These are phyloP conservation scores for Paspalum vaginatum DNA, from an alignment of 176 grass and related monocot genomes.

Conservation along the genomic window DNA sequence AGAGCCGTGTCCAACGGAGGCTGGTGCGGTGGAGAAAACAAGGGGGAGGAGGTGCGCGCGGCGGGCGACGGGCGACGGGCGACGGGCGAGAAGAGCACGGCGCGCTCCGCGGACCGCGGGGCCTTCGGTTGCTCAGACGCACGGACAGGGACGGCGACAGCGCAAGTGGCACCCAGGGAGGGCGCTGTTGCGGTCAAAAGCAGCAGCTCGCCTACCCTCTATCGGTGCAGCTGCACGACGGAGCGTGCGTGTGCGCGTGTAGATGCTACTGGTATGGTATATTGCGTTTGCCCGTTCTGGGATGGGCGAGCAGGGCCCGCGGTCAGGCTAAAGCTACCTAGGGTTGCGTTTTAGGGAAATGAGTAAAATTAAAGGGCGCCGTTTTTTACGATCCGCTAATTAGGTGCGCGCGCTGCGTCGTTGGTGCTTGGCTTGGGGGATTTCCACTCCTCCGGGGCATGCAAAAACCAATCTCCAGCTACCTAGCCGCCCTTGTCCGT, in stretches of 20 bases:
- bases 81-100: too few species aligned
- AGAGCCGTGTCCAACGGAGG: slow-evolving; percentile 12
- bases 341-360: slow-evolving; percentile 15
- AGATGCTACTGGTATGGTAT: too few species aligned
- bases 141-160: neutral
- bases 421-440: neutral
- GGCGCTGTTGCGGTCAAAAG: neutral
- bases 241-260: too few species aligned
- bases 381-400: slow-evolving; percentile 10
- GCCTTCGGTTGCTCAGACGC: slow-evolving; percentile 50
- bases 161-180: neutral
- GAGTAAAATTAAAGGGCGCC: too few species aligned
- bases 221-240: too few species aligned
- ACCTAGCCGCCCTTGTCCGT: too few species aligned
- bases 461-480: too few species aligned
- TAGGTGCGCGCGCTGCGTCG: too few species aligned
- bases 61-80: neutral
- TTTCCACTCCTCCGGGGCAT: neutral
- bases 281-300: slow-evolving; percentile 13
- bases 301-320: neutral
- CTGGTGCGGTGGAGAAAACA: slow-evolving; percentile 53
- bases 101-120: neutral
- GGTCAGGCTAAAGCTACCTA: neutral
- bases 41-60: neutral
- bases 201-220: too few species aligned